Base-by-base conservation (phyloP, 2,329 filamentous ascomycete species). In the Bimuria novae-zelandiae region DNA sequence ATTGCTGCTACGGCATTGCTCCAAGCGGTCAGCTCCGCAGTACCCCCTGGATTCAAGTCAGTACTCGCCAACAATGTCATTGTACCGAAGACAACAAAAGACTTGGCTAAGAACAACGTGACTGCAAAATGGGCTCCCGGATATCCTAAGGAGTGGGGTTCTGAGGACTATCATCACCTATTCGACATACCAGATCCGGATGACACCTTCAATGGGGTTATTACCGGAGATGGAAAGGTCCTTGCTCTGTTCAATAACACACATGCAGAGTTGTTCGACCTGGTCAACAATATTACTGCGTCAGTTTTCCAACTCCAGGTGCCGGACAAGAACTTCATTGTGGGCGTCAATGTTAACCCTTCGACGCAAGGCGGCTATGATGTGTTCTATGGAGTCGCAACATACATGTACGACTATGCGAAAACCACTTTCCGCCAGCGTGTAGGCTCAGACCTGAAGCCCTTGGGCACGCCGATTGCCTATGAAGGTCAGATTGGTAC, bases 61-160 rank as follows among this genome's bases (percentile, higher is more conserved):
- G 49, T 41, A 10, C 32, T 40, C 11, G 29, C 35, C 37, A 43
- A 47, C 10, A 41, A 29, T 14, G 19, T 52, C 19, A 1, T 51
- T 4, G 23, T 47, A 22, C 54, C 54, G 8, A 54, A 49, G 21
- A 27, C 47, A 1, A 57, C 44, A 22, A 49, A 37, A 27, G 43
- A 54, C 44, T 51, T 57, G 36, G 21, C 40, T 12, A 57, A 57
- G 32, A 39, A 45, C 43, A 44, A 52, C 37, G 43, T 45, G 3
- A 29, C 51, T 14, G 55, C 55, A 7, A 30, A 54, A 49, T 57
- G 55, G 55, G 55, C 51, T 2, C 7, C 30, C 3, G 42, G 42
- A 1, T 52, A 51, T 21, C 55, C 55, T 8, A 57, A 54, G 23
- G 30, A 51, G 19, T 54, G 55, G 55, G 51, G 51, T 16, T 44